A percentile compares a stretch with the other conserved stretches of the same genome.
These are phyloP conservation scores for thale cress (Arabidopsis thaliana) DNA, from an alignment of 345 rosid species.

Conservation along the genomic window TAIR10.1 NC_003075.7:16067501-16068000, in stretches of 20 bases:
- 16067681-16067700: slow-evolving; percentile 11
- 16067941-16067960: slow-evolving; percentile 8
- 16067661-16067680: slow-evolving; percentile 7
- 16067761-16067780: neutral
- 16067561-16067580: slow-evolving; percentile 25
- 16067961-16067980: neutral
- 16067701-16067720: slow-evolving; percentile 34
- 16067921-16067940: neutral
- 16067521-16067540: neutral
- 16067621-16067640: slow-evolving; percentile 6
- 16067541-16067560: slow-evolving; percentile 42
- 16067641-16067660: slow-evolving; percentile 1
- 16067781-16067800: neutral
- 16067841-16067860: neutral
- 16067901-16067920: neutral
- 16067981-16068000: slow-evolving; percentile 58
- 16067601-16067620: slow-evolving; percentile 11
- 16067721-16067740: neutral
- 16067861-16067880: neutral
- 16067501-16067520: neutral
- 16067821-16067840: neutral
- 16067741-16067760: neutral
- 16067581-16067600: slow-evolving; percentile 25
- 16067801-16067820: neutral
- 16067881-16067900: neutral